phyloP scores from a whole-genome alignment of 768 basidiomycete genomes.

The Kwoniella shandongensis region DNA sequence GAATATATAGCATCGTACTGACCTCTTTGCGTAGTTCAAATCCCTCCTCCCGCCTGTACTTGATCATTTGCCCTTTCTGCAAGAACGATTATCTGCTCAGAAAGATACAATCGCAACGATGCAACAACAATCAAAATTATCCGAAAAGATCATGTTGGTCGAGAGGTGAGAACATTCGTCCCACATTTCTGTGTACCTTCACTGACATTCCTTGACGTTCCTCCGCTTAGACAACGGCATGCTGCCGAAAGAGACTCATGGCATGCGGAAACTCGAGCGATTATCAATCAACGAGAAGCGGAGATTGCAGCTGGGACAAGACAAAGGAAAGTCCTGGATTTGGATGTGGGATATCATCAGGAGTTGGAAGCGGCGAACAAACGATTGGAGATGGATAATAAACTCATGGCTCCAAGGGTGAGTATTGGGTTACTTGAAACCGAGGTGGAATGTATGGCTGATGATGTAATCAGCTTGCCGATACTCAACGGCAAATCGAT shows the following conservation, averaged over 20 bases:
- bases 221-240: slow-evolving; percentile 30
- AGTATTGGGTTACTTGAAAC: slow-evolving; percentile 5
- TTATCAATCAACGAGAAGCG: slow-evolving; percentile 28
- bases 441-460: background rate
- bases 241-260: slow-evolving; percentile 39
- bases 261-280: slow-evolving; percentile 37
- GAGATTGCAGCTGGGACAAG: slow-evolving; percentile 42
- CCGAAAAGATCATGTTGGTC: slow-evolving; percentile 26
- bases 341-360: slow-evolving; percentile 50
- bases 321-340: slow-evolving; percentile 34
- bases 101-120: slow-evolving; percentile 39
- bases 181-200: background rate
- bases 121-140: slow-evolving; percentile 36
- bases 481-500: slow-evolving; percentile 48
- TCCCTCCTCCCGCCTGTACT: slow-evolving; percentile 25
- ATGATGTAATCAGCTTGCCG: slow-evolving; percentile 34
- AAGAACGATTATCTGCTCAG: slow-evolving; percentile 37
- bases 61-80: slow-evolving; percentile 36
- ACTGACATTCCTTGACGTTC: background rate
- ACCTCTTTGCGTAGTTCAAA: slow-evolving; percentile 20
- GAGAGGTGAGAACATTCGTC: slow-evolving; percentile 41
- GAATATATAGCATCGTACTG: background rate
- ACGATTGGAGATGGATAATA: slow-evolving; percentile 50
- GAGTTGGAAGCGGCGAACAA: slow-evolving; percentile 48
- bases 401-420: slow-evolving; percentile 47